Conservation (phyloP, 176 grass and related monocot species). For the Metroxylon sagu region DNA sequence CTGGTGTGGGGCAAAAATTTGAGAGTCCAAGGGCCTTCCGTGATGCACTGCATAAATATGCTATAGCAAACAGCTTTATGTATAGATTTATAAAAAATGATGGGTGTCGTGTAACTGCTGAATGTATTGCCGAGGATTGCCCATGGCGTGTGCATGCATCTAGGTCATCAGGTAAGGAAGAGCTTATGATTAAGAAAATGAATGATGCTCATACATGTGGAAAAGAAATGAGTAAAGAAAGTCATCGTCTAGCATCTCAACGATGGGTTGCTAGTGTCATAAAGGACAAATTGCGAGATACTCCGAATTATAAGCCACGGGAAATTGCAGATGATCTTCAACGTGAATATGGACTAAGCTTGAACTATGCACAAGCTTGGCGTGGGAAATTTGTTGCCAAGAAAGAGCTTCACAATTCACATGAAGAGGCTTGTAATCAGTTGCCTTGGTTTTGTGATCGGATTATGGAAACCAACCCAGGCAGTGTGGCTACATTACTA, state of each 20-base stretch:
- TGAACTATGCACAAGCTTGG: conserved; percentile 97
- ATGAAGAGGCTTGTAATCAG: conserved; percentile 71
- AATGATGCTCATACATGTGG: conserved; percentile 77
- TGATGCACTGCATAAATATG: conserved; percentile 86
- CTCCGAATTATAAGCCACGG: conserved; percentile 73
- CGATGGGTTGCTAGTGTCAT: conserved; percentile 97
- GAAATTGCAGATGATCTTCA: conserved; percentile 90
- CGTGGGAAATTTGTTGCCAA: conserved; percentile 86
- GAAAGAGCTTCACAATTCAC: conserved; percentile 74
- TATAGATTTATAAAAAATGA: conserved; percentile 97
- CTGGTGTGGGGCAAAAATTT: conserved; percentile 86
- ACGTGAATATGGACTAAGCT: conserved; percentile 66
- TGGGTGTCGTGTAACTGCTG: conserved; percentile 66
- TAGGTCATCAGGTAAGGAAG: conserved; percentile 50
- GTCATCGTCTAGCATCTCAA: conserved; percentile 72
- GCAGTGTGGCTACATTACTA: conserved; percentile 64
- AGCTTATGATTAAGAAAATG: conserved; percentile 96
- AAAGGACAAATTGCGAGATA: conserved; percentile 86
- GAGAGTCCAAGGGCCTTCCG: conserved; percentile 74
- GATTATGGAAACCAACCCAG: conserved; percentile 81
- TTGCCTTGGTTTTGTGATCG: conserved; percentile 84
- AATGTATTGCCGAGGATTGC: conserved; percentile 74
- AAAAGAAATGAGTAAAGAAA: conserved; percentile 59
- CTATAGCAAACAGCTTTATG: conserved; percentile 79
- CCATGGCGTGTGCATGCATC: conserved; percentile 91